These are phyloP conservation scores for Colletotrichum spaethianum DNA, from an alignment of 2,329 filamentous ascomycete genomes.

Conservation along the genomic window DNA sequence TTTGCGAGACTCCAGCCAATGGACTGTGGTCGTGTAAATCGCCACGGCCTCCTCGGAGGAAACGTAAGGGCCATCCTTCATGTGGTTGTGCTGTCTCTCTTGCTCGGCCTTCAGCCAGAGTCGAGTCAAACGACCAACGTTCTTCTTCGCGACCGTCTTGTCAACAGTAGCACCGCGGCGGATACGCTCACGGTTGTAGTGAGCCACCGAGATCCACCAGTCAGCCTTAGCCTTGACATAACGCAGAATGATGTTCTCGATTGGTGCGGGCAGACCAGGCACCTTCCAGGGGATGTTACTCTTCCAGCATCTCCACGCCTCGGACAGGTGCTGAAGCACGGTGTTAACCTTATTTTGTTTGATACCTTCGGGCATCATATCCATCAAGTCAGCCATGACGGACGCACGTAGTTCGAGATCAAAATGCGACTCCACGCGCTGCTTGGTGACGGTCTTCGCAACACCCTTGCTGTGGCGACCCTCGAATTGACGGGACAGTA, in stretches of 20 bases:
- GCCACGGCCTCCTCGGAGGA: constrained; percentile 98
- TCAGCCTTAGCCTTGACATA: constrained; percentile 99
- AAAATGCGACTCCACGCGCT: constrained; percentile 98
- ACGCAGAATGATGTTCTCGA: constrained; percentile 98
- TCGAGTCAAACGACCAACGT: constrained; percentile 92
- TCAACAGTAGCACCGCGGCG: constrained; percentile 96
- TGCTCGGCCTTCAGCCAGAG: constrained; percentile 99
- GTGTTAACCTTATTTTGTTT: constrained; percentile 99
- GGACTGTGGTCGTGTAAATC: constrained; percentile 98
- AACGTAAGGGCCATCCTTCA: constrained; percentile 99
- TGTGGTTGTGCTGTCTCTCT: constrained; percentile 98
- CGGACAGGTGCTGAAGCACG: constrained; percentile 95
- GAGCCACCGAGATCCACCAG: constrained; percentile 99
- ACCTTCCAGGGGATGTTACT: constrained; percentile 99
- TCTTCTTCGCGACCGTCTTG: constrained; percentile 99
- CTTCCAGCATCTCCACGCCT: constrained; percentile 99
- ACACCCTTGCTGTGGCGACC: constrained; percentile 99
- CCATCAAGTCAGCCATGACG: constrained; percentile 99
- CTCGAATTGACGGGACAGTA: constrained; percentile 97
- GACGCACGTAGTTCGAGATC: constrained; percentile 97
- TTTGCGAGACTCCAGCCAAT: constrained; percentile 98
- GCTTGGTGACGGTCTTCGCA: constrained; percentile 98
- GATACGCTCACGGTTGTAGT: constrained; percentile 98
- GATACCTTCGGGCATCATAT: constrained; percentile 99
- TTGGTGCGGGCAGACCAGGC: constrained; percentile 93